Evolutionary conservation across 2,329 filamentous ascomycete species (phyloP), one percentile per base, ranked within the genome.

Genomic region (Daldinia sp.): DNA sequence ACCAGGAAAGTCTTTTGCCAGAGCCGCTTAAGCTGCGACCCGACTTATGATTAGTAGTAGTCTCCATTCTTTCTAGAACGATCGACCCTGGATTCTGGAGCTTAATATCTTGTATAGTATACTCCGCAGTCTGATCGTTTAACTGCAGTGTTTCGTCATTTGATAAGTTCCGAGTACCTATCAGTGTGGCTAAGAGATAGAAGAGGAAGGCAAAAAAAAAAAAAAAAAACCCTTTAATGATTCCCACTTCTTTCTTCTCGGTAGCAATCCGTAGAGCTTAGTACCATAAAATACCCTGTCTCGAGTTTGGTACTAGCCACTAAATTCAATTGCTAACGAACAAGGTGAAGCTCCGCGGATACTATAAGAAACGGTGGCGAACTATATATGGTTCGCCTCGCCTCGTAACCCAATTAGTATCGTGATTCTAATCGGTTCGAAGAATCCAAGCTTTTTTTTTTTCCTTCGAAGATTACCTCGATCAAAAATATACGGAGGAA

Each of bases 1-100:
- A 68, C 61, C 71, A 69, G 49, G 67, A 66, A 49, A 66, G 61
- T 63, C 65, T 68, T 37, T 66, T 69, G 47, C 57, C 50, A 39
- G 65, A 67, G 37, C 35, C 63, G 61, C 50, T 53, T 25, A 53
- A 25, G 15, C 50, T 55, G 54, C 59, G 62, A 59, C 52, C 39
- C 52, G 61, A 48, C 51, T 51, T 62, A 48, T 55, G 58, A 39
- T 41, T 53, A 54, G 43, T 59, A 51, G 51, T 45, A n/a, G 57
- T 60, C 45, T 67, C 64, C 64, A 67, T 67, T n/a, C 21, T 29
- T 39, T 13, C 21, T 15, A 27, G 21, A n/a, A 27, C 21, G 21
- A 45, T n/a, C 17, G 27, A 27, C 21, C 56, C 30, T 50, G 53
- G 61, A 61, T 30, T 45, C 30, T 9, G 37, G 4, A 5, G 8